phyloP scores from a whole-genome alignment of 2,329 filamentous ascomycete genomes.

The Xylogone sp. region DNA sequence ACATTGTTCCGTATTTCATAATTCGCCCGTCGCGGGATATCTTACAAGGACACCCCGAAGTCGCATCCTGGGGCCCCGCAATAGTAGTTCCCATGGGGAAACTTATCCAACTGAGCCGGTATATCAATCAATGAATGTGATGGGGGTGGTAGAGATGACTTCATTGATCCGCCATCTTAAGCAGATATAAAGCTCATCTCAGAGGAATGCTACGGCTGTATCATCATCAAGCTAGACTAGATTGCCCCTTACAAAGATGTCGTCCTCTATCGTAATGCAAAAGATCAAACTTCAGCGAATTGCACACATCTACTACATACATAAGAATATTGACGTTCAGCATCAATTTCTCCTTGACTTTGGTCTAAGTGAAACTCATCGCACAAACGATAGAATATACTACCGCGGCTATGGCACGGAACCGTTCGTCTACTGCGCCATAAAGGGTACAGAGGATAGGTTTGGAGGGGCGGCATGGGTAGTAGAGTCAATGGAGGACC shows the following conservation, averaged over 20 bases:
- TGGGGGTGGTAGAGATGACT: too few relatives aligned
- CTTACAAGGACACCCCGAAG: too few relatives aligned
- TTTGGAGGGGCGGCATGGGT: constrained; percentile 57
- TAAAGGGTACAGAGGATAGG: constrained; percentile 39
- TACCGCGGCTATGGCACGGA: constrained; percentile 59
- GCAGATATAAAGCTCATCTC: too few relatives aligned
- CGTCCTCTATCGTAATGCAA: constrained; percentile 23
- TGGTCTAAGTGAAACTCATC: constrained; percentile 12
- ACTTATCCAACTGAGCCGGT: too few relatives aligned
- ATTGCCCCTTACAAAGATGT: constrained; percentile 10
- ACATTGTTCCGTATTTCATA: background rate
- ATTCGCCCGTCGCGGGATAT: background rate
- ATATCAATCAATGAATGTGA: too few relatives aligned
- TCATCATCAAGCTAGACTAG: background rate
- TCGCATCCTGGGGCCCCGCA: too few relatives aligned
- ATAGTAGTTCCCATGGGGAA: background rate
- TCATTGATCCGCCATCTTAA: too few relatives aligned
- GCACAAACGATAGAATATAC: constrained; percentile 41
- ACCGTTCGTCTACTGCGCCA: constrained; percentile 55
- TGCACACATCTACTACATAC: constrained; percentile 22
- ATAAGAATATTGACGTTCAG: constrained; percentile 16
- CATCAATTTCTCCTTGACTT: constrained; percentile 22
- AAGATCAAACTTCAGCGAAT: constrained; percentile 22
- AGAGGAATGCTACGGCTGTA: background rate
- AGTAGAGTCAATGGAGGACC: constrained; percentile 52